Evolutionary conservation across 2,329 filamentous ascomycete genomes (phyloP), one percentile per base, ranked within the genome.

Genomic region (Coniochaeta sp.): DNA sequence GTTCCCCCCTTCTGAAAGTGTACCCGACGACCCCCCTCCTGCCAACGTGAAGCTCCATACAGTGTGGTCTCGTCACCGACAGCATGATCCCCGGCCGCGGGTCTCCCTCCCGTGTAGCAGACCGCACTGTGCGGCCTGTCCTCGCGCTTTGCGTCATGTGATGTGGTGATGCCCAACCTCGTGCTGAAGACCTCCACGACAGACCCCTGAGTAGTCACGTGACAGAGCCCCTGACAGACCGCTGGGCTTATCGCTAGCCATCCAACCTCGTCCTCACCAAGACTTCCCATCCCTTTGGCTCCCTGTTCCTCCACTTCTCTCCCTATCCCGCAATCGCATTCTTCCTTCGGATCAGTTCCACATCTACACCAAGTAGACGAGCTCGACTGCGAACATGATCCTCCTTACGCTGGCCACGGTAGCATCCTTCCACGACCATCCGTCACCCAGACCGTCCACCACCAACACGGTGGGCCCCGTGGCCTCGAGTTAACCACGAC

Each of bases 401-500:
- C 43, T 47, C 19, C 43, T 19, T 14, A 47, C 6, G 6, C 19
- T 6, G 1, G 26, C 22, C 19, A 24, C 43, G 24, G 12, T 3
- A 22, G 19, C 43, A 26, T 22, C 19, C 24, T 14, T 31, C 24
- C 22, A 17, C 26, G n/a, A 12, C 26, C 14, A 26, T 3, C 12
- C 8, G n/a, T 55, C 28, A 60, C 26, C 61, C 58, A 28, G 58
- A 60, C 65, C 71, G 22, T 66, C 67, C 62, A 67, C 67, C 55
- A 71, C 69, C 26, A 65, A 66, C 63, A 64, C 68, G 19, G 11
- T 14, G 2, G 28, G 2, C 17, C 2, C 24, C 54, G 16, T 57
- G 54, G 3, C 54, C 56, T 70, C 69, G 67, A 63, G 70, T 62
- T 33, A 80, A 63, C 83, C 82, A 87, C 0, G 65, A 68, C 2